Base-by-base conservation (phyloP, 305 asterid species). In the Lippia alba region DNA sequence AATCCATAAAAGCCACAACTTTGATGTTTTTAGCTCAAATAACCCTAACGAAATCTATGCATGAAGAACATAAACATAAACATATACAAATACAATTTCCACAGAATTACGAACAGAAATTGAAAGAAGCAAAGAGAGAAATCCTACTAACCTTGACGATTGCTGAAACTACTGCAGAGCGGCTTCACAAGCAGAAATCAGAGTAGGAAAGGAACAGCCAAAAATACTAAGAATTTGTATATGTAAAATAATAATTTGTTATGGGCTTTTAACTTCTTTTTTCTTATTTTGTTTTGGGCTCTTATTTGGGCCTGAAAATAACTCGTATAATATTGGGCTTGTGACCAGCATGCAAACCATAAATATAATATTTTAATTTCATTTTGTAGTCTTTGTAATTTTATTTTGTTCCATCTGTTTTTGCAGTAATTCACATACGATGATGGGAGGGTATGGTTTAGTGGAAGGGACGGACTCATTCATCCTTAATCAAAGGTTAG, bases 21-120 rank as follows among this genome's bases (percentile, higher is more conserved):
- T 50, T 15, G 67, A 51, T 40, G 51, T 17, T 56, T 69, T 44
- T 18, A 49, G 59, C 33, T 70, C 57, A 16, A 69, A 17, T 40
- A 65, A 64, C 60, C 70, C 76, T 66, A 76, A 64, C 53, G 45
- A 44, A 44, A 12, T 16, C 20, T 30, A 10, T n/a, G 51, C 44
- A 55, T 19, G 39, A 53, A 58, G 3, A n/a, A n/a, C n/a, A n/a
- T n/a, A n/a, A 63, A 49, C 16, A 53, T 15, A 54, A 17, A 24
- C 17, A 24, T 17, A 5, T 56, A 46, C 50, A 36, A 56, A 55
- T 11, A 57, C 62, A 40, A 49, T 12, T 49, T 39, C 39, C 17
- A 34, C 4, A 20, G 1, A 36, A 58, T 66, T 39, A 14, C 50
- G 56, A 14, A 36, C 1, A 49, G 12, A 51, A 59, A 66, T 7